Evolutionary conservation across 129 eudicot genomes (phyloP).

Genomic region (Chrysanthemum lavandulifolium): DNA sequence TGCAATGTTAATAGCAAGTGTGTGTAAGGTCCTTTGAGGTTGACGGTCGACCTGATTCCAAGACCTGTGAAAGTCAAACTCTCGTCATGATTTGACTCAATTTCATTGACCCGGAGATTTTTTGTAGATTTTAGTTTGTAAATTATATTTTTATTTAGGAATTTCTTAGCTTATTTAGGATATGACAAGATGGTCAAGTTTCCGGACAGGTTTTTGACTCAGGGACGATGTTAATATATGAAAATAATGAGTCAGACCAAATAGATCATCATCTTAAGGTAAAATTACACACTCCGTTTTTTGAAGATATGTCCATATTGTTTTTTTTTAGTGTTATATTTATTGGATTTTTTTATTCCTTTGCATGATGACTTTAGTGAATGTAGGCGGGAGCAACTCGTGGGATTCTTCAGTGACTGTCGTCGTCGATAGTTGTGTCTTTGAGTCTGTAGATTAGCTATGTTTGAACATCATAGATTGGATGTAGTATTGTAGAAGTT

Average conservation of each 20-base stretch:
- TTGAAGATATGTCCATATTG: not conserved
- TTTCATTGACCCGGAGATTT: slow-evolving; percentile 20
- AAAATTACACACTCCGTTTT: not conserved
- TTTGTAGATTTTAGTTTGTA: slow-evolving; percentile 38
- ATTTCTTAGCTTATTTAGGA: slow-evolving; percentile 7
- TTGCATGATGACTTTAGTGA: slow-evolving; percentile 14
- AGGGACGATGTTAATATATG: slow-evolving; percentile 18
- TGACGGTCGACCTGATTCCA: slow-evolving; percentile 2
- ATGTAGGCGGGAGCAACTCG: slow-evolving; percentile 18
- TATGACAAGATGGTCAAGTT: not conserved
- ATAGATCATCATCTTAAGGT: slow-evolving; percentile 22
- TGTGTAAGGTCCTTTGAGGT: too few relatives aligned
- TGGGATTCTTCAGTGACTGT: not conserved
- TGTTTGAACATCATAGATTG: slow-evolving; percentile 7
- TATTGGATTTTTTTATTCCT: not conserved
- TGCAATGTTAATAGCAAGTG: too few relatives aligned
- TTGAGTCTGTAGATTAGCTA: slow-evolving; percentile 16
- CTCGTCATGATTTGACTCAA: slow-evolving; percentile 22
- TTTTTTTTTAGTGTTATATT: not conserved
- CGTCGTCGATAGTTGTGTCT: slow-evolving; percentile 1
- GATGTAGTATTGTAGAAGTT: not conserved
- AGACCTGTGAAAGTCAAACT: slow-evolving; percentile 31
- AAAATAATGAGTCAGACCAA: slow-evolving; percentile 4
- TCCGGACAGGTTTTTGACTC: slow-evolving; percentile 9
- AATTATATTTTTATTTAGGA: slow-evolving; percentile 13